Evolutionary conservation across 2,329 filamentous ascomycete species (phyloP).

Genomic region (Emmonsiellopsis sp.): DNA sequence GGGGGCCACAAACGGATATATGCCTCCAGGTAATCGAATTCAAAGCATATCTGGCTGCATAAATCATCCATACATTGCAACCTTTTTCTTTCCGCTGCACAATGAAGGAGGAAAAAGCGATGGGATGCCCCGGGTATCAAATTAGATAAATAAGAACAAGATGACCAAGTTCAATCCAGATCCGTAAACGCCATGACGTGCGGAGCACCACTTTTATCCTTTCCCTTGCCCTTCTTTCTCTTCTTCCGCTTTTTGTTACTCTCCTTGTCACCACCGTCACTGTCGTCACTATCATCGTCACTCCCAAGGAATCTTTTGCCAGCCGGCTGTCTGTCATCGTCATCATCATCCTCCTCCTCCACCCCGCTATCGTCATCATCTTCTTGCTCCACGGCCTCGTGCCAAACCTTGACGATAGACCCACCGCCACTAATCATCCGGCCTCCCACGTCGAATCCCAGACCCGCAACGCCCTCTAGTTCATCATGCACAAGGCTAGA

Average conservation of each 20-base stretch:
- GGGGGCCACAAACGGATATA: no score
- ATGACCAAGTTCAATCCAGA: slow-evolving; percentile 25
- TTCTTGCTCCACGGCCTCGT: slow-evolving; percentile 42
- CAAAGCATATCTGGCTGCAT: not conserved
- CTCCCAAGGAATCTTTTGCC: slow-evolving; percentile 22
- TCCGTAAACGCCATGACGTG: slow-evolving; percentile 36
- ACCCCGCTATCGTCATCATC: slow-evolving; percentile 39
- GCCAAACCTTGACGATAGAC: slow-evolving; percentile 78
- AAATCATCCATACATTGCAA: not conserved
- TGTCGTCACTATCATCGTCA: slow-evolving; percentile 23
- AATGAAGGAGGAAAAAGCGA: not conserved
- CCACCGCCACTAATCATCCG: slow-evolving; percentile 88
- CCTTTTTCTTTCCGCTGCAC: not conserved
- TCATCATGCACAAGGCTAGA: slow-evolving; percentile 68
- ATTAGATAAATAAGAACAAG: not conserved
- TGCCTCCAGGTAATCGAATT: no score
- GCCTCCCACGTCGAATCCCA: slow-evolving; percentile 77
- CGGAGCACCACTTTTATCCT: slow-evolving; percentile 28
- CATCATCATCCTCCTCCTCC: slow-evolving; percentile 39
- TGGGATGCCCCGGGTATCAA: not conserved
- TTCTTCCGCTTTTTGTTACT: slow-evolving; percentile 40
- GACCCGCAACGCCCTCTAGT: slow-evolving; percentile 69
- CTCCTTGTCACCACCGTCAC: slow-evolving; percentile 42
- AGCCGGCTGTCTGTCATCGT: slow-evolving; percentile 40
- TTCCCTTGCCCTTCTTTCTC: slow-evolving; percentile 37